Conservation (phyloP, 148 eudicot species). For the Agrostemma githago region DNA sequence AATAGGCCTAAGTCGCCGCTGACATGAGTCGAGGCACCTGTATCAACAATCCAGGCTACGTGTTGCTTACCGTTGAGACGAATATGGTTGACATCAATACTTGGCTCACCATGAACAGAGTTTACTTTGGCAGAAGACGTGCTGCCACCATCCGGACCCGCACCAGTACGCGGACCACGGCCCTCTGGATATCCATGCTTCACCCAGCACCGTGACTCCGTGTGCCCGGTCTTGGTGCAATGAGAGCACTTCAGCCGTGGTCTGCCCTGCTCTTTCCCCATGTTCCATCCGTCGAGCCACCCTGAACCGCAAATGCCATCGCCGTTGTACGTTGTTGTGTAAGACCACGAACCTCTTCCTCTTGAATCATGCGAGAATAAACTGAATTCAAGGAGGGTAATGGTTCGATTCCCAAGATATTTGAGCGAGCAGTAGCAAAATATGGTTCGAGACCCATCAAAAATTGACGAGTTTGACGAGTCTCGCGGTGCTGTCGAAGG, state of each 20-base stretch:
- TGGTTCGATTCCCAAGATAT: neutral
- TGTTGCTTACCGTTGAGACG: neutral
- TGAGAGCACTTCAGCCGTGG: neutral
- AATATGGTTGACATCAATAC: neutral
- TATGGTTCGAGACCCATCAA: too few species aligned
- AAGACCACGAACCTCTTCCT: neutral
- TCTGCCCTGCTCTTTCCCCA: neutral
- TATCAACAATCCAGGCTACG: neutral
- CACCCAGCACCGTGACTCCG: neutral
- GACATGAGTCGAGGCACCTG: neutral
- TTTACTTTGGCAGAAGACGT: neutral
- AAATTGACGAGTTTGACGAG: too few species aligned
- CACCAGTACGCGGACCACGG: neutral
- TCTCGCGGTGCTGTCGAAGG: neutral
- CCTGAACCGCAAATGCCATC: neutral
- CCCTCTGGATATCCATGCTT: neutral
- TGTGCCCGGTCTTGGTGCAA: neutral
- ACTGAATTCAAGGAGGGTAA: neutral
- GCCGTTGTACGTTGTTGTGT: neutral
- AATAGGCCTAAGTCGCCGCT: neutral
- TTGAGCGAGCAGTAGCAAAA: neutral
- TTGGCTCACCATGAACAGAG: neutral
- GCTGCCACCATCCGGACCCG: neutral
- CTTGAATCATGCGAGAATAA: neutral
- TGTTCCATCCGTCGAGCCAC: neutral